Conservation (phyloP, 176 grass and related monocot genomes). For the Otatea glauca region DNA sequence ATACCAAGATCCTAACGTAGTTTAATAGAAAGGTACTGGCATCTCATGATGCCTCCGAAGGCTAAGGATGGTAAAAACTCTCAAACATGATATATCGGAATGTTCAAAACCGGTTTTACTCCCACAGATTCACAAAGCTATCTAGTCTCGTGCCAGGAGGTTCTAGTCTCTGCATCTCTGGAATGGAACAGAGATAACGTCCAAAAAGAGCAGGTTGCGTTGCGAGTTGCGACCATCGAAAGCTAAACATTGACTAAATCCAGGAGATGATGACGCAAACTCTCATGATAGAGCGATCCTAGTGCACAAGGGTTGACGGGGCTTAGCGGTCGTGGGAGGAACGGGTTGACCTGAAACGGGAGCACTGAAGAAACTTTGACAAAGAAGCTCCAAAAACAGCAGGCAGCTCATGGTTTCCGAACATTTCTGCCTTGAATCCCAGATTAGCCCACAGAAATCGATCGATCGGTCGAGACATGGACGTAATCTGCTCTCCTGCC, state of each 20-base stretch:
- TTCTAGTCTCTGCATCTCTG: too few species aligned
- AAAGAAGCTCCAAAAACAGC: constrained; percentile 49
- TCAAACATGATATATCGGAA: not conserved
- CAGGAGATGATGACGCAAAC: not conserved
- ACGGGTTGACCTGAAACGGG: not conserved
- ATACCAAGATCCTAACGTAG: too few species aligned
- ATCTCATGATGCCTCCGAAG: too few species aligned
- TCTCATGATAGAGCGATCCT: not conserved
- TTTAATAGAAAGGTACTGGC: too few species aligned
- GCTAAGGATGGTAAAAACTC: too few species aligned
- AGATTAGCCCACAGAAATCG: constrained; percentile 28
- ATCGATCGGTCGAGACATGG: not conserved
- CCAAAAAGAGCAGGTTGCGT: too few species aligned
- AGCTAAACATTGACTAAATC: too few species aligned
- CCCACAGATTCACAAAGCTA: constrained; percentile 21
- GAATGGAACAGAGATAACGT: too few species aligned
- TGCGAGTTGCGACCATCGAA: too few species aligned
- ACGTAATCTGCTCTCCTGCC: not conserved
- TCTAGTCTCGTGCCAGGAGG: not conserved
- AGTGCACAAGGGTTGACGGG: constrained; percentile 20
- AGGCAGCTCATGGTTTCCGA: constrained; percentile 58
- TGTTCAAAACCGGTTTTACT: constrained; percentile 21
- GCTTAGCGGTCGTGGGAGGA: not conserved
- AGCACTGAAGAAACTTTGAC: not conserved
- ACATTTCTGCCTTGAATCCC: not conserved